These are phyloP conservation scores for Scopulariopsis brevicaulis DNA, from an alignment of 2,329 filamentous ascomycete species.

Conservation along the genomic window DNA sequence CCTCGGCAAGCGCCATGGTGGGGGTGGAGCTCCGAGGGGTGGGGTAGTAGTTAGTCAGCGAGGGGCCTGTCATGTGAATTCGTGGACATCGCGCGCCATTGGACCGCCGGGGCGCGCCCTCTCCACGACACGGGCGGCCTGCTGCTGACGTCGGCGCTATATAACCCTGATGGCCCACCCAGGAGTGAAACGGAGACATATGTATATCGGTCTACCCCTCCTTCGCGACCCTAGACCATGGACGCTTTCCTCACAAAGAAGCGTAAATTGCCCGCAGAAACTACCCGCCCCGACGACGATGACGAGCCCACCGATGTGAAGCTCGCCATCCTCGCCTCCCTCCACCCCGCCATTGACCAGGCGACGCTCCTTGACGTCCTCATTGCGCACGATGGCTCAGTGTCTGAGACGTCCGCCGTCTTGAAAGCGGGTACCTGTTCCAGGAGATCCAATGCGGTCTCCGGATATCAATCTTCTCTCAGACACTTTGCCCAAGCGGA, in stretches of 20 bases:
- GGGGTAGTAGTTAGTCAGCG: background rate
- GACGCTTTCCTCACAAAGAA: slow-evolving; percentile 46
- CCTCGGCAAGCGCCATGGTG: background rate
- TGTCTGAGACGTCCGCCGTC: slow-evolving; percentile 49
- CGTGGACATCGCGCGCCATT: background rate
- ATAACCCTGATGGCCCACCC: background rate
- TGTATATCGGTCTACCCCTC: too few relatives aligned
- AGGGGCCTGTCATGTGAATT: background rate
- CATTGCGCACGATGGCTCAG: slow-evolving; percentile 65
- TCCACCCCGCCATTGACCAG: slow-evolving; percentile 54
- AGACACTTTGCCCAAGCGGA: slow-evolving; percentile 30
- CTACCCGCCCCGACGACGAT: slow-evolving; percentile 23
- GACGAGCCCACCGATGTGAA: slow-evolving; percentile 86
- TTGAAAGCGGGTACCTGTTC: slow-evolving; percentile 24
- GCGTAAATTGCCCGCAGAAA: slow-evolving; percentile 27
- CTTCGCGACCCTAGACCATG: slow-evolving; percentile 25
- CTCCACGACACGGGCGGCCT: too few relatives aligned
- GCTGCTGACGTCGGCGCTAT: too few relatives aligned
- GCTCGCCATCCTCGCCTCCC: slow-evolving; percentile 68
- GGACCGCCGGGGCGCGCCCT: too few relatives aligned
- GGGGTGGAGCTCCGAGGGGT: background rate
- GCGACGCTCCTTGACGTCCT: slow-evolving; percentile 67
- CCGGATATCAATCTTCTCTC: slow-evolving; percentile 54
- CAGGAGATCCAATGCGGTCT: slow-evolving; percentile 22
- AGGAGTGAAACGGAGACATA: background rate